Evolutionary conservation across 441 rosid species (phyloP), one percentile per base, ranked within the genome.

Genomic region (Croton setiger): DNA sequence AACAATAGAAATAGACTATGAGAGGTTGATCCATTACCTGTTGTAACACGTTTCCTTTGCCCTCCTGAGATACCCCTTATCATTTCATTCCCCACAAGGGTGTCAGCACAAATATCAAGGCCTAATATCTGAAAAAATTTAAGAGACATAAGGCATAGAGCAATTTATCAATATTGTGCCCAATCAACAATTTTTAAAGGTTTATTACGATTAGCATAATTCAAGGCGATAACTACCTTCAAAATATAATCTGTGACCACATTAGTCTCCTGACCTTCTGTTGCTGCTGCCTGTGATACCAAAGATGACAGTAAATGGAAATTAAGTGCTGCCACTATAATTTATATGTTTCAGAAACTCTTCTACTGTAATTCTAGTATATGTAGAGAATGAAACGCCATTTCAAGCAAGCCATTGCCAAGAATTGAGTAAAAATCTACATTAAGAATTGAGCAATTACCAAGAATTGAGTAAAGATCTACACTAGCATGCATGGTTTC

Each of bases 51-150:
- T 82, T 89, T 93, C 79, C 67, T 89, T 72, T 93, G 96, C 51
- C 97, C 97, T 60, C 98, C 98, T 1, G 98, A 93, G 71, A 93
- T 89, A 31, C 98, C 98, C 75, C 98, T 82, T 68, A 91, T 20
- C 91, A 93, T 93, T 66, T 86, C 97, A 79, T 91, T 87, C 0
- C 98, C 98, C 2, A 93, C 90, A 76, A 93, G 23, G 5, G 89
- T 89, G 73, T 93, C 98, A 1, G 96, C 94, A 35, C 98, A 93
- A 5, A 78, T 66, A 17, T 93, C 97, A 62, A 93, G 81, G 61
- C 98, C 98, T 71, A 93, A 65, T 71, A 93, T 72, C 98, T 93
- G 78, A 17, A 66, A 15, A 27, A 68, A 31, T 47, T 36, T 56
- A 33, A 37, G 45, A 54, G 48, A 12, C 0, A 65, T 2, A 18